Evolutionary conservation across 176 grass and related monocot genomes (phyloP).

Genomic region (Zizania latifolia): DNA sequence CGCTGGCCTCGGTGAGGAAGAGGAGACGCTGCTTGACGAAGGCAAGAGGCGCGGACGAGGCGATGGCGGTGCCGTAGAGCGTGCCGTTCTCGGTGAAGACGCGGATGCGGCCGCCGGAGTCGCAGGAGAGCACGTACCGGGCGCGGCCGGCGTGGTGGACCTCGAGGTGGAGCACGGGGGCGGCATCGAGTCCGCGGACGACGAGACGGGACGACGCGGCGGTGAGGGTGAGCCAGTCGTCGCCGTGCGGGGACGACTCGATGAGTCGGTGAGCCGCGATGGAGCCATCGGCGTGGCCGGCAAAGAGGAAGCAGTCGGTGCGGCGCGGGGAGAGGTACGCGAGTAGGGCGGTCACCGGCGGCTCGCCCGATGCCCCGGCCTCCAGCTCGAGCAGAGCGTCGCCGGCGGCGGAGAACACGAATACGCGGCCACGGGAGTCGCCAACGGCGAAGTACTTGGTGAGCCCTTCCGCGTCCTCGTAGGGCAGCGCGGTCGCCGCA

Average conservation of each 20-base stretch:
- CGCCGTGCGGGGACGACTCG: constrained; percentile 53
- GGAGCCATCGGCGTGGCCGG: constrained; percentile 64
- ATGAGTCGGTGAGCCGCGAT: constrained; percentile 61
- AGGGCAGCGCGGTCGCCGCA: constrained; percentile 43
- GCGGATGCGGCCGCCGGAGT: constrained; percentile 63
- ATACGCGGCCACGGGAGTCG: constrained; percentile 67
- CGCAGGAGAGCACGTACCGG: constrained; percentile 76
- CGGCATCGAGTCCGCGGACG: constrained; percentile 54
- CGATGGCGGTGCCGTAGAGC: constrained; percentile 83
- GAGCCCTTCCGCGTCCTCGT: constrained; percentile 56
- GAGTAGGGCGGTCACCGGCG: constrained; percentile 59
- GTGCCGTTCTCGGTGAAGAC: constrained; percentile 95
- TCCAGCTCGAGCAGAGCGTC: constrained; percentile 70
- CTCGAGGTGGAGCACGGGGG: constrained; percentile 68
- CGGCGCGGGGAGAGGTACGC: constrained; percentile 59
- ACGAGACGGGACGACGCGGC: constrained; percentile 45
- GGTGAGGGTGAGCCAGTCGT: constrained; percentile 75
- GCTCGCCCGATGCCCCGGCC: constrained; percentile 21
- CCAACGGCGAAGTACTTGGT: constrained; percentile 88
- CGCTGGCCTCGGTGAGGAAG: constrained; percentile 76
- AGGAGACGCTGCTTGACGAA: constrained; percentile 90
- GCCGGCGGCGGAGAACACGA: constrained; percentile 67
- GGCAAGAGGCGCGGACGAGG: constrained; percentile 60
- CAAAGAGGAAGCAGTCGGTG: constrained; percentile 67
- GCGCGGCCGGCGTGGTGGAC: constrained; percentile 57